Evolutionary conservation across 768 basidiomycete species (phyloP).

Genomic region (Hygrocybe punicea): DNA sequence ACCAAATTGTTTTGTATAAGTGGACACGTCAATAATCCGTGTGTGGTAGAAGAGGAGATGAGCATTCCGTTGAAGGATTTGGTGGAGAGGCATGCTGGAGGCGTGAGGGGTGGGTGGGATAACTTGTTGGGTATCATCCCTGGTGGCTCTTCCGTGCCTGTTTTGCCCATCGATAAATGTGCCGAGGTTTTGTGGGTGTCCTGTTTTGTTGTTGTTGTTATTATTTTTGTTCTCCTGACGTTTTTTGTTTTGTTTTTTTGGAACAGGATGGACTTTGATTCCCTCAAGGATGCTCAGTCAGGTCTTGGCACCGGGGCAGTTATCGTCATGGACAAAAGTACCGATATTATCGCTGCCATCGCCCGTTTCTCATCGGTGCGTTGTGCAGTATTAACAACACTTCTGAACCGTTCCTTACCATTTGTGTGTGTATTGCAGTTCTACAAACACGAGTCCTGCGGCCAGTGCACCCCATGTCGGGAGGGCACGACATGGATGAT

Average conservation of each 20-base stretch:
- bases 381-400: constrained; percentile 16
- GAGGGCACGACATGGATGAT: constrained; percentile 99
- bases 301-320: constrained; percentile 97
- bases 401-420: not conserved
- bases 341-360: constrained; percentile 91
- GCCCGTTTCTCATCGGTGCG: constrained; percentile 81
- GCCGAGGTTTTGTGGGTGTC: constrained; percentile 79
- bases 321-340: constrained; percentile 98
- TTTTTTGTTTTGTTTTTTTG: not conserved
- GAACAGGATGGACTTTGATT: constrained; percentile 93
- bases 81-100: constrained; percentile 95
- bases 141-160: constrained; percentile 91
- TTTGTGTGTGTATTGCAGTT: constrained; percentile 51
- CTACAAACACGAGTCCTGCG: constrained; percentile 98
- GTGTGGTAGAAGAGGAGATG: constrained; percentile 99
- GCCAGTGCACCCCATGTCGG: constrained; percentile 92
- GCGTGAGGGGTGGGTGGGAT: constrained; percentile 92
- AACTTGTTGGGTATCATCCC: constrained; percentile 96
- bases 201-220: not conserved
- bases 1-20: constrained; percentile 97
- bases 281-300: constrained; percentile 92
- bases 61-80: constrained; percentile 92
- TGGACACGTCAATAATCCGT: constrained; percentile 97
- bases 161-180: constrained; percentile 79
- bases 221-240: not conserved